phyloP scores from a whole-genome alignment of 495 filamentous ascomycete genomes.

The Hypoxylon intermedium region DNA sequence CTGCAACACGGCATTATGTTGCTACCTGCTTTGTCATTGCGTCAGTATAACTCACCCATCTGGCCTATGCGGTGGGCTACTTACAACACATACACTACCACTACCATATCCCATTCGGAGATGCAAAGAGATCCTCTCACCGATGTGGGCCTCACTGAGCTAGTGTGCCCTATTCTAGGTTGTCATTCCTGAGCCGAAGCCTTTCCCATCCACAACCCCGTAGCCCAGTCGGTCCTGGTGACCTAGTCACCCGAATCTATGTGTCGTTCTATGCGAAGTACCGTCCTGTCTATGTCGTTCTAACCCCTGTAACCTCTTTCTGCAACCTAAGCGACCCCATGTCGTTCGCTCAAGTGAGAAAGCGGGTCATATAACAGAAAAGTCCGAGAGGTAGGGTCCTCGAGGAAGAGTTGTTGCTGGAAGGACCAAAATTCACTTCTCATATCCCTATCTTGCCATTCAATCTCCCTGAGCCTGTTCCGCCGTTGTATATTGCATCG shows the following conservation, averaged over 20 bases:
- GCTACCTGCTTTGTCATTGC: slow-evolving; percentile 19
- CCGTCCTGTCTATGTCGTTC: slow-evolving; percentile 28
- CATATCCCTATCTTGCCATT: slow-evolving; percentile 34
- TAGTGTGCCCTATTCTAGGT: slow-evolving; percentile 25
- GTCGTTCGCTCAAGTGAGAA: slow-evolving; percentile 35
- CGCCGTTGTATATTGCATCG: slow-evolving; percentile 44
- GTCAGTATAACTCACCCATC: slow-evolving; percentile 6
- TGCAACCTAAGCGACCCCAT: slow-evolving; percentile 32
- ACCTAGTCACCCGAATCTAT: slow-evolving; percentile 21
- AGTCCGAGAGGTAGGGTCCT: slow-evolving; percentile 33
- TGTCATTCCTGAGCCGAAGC: slow-evolving; percentile 19
- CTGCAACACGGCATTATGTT: slow-evolving; percentile 20
- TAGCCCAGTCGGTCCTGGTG: slow-evolving; percentile 33
- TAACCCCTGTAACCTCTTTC: slow-evolving; percentile 25
- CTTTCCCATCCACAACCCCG: slow-evolving; percentile 22
- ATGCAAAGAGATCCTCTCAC: slow-evolving; percentile 14
- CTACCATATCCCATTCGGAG: slow-evolving; percentile 3
- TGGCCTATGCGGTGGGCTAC: slow-evolving; percentile 4
- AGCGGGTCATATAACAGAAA: slow-evolving; percentile 43
- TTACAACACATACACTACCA: background rate
- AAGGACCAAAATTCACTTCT: slow-evolving; percentile 36
- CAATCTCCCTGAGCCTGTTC: slow-evolving; percentile 33
- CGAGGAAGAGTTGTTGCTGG: slow-evolving; percentile 26
- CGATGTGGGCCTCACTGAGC: slow-evolving; percentile 28
- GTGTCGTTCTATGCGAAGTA: slow-evolving; percentile 22